Base-by-base conservation (phyloP, 345 rosid genomes). In the Citrus sinensis region DNA sequence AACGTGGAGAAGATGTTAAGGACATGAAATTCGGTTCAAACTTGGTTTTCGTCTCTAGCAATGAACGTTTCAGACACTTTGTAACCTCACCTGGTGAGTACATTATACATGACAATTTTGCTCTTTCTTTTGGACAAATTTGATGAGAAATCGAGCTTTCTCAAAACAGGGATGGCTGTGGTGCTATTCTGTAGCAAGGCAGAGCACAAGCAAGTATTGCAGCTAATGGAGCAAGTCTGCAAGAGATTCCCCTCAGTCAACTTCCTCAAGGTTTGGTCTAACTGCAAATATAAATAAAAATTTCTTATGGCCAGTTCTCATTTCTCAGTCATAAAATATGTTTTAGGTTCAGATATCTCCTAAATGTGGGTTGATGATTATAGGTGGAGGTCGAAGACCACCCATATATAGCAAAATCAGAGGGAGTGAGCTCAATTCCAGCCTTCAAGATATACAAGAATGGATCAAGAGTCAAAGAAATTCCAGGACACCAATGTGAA, bases 341-440 rank as follows among this genome's bases (percentile, higher is more conserved):
- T 40, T 39, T 17, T 20, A 19, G 20, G n/a, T 54, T 54, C 67
- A 75, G 24, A 20, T 14, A 10, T 22, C 10, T 71, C 7, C 25
- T 27, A 7, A 27, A n/a, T 54, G 49, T 64, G 6, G 42, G 49
- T 27, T 73, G 58, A 24, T 75, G 55, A 32, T 72, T 42, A 29
- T 76, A 88, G 89, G 89, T 88, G 78, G 91, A 80, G 82, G 81
- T 85, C 1, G 91, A 88, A 77, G 86, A 88, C 40, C 86, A 88
- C 30, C 87, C 91, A 0, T 80, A 76, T 69, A 59, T 88, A 6
- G 82, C 88, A 20, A 88, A 85, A 79, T 88, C 89, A 54, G 89
- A 86, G 75, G 82, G 80, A 0, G 79, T 85, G 59, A 83, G 58
- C 27, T 80, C 76, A 25, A 40, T 88, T 62, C 91, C 89, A 60